phyloP scores from a whole-genome alignment of 768 basidiomycete species.

The Austroboletus festivus region DNA sequence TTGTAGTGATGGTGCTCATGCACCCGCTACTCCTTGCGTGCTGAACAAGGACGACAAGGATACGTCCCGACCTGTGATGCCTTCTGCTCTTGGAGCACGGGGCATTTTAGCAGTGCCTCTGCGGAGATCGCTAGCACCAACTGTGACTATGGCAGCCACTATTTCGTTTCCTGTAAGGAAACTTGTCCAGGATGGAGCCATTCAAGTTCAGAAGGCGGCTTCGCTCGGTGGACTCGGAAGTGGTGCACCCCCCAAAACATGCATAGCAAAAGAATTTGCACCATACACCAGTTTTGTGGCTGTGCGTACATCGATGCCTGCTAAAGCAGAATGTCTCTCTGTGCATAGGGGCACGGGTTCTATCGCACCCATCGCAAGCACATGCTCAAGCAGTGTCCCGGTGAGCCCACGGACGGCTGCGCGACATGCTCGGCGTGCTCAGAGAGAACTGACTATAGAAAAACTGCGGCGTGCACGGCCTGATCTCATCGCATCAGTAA shows the following conservation, averaged over 20 bases:
- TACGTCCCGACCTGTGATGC: neutral
- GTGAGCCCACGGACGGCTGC: constrained; percentile 19
- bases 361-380: no score
- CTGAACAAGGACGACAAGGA: neutral
- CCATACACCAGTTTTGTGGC: no score
- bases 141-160: constrained; percentile 4
- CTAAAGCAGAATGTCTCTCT: no score
- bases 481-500: constrained; percentile 25
- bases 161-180: constrained; percentile 24
- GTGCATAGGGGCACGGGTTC: no score
- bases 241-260: neutral
- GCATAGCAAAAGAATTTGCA: no score
- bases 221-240: neutral
- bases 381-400: no score
- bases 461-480: constrained; percentile 45
- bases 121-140: neutral
- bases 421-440: constrained; percentile 18
- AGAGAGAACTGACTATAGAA: constrained; percentile 32
- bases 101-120: neutral
- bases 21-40: neutral
- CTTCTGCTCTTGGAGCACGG: neutral
- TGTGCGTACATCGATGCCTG: no score
- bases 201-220: constrained; percentile 1
- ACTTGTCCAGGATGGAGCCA: neutral
- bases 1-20: neutral